phyloP scores from a whole-genome alignment of 2,329 filamentous ascomycete species.

The Chaetomiaceae sp. region DNA sequence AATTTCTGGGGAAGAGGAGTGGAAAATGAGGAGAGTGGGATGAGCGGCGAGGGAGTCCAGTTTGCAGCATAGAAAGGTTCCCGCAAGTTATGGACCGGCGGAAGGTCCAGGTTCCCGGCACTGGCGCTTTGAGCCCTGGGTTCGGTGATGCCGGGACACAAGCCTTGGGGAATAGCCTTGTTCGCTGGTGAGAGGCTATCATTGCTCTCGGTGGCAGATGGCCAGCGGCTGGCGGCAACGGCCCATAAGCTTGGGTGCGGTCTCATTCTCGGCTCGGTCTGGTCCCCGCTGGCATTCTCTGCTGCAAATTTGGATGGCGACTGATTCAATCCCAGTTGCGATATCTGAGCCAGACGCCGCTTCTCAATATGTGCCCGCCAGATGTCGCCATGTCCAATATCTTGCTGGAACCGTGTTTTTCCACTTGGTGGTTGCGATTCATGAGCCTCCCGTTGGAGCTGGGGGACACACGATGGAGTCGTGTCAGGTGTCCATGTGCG shows the following conservation, averaged over 20 bases:
- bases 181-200: background rate
- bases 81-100: background rate
- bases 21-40: slow-evolving; percentile 4
- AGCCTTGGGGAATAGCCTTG: background rate
- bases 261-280: background rate
- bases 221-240: background rate
- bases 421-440: background rate
- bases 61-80: background rate
- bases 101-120: background rate
- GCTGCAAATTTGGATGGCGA: background rate
- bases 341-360: background rate
- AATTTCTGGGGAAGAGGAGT: background rate
- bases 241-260: background rate
- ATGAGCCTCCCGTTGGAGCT: background rate
- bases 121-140: background rate
- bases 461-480: background rate
- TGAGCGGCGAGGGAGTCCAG: background rate
- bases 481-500: background rate
- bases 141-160: background rate
- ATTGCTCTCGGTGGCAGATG: background rate
- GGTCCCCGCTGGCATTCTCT: background rate
- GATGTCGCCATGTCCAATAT: background rate
- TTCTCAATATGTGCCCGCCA: background rate
- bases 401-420: background rate
- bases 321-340: background rate